Base-by-base conservation (phyloP, 768 basidiomycete species). In the Lentinula boryana region DNA sequence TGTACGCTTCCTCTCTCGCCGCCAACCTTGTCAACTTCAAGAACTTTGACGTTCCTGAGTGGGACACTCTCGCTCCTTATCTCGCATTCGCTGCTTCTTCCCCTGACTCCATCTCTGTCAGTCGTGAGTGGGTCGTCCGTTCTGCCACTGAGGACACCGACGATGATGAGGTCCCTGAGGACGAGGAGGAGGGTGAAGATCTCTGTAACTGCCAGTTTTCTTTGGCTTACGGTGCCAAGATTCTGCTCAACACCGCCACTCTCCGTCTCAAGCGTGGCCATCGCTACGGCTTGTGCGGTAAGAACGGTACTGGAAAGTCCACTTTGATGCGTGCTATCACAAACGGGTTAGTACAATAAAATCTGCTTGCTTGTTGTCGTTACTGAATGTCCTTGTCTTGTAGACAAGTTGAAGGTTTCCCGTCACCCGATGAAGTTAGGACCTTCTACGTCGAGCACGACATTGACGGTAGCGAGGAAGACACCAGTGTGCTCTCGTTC, bases 381-480 rank as follows among this genome's bases (percentile, higher is more conserved):
- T 68, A 63, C 66, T 71, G 70, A 62, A 67, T 77, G 64, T 77
- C 71, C 65, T 68, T 64, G 36, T 38, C 23, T 12, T 62, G 7
- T 59, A 79, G 80, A 62, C 95, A 98, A 78, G 95, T 98, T 68
- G 95, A 98, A 70, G 95, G 95, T 68, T 98, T 98, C 89, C 95
- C 95, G 12, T 95, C 95, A 18, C 93, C 94, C 60, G 92, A 95
- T 57, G 89, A 95, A 71, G 95, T 98, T 72, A 93, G 95, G 74
- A 98, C 95, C 63, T 98, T 96, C 87, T 98, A 97, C 78, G 95
- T 98, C 72, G 95, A 96, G 82, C 95, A 98, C 82, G 95, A 98
- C 73, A 97, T 98, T 66, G 95, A 98, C 69, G 95, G 95, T 53
- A 89, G 86, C 71, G 95, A 97, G 75, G 95, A 85, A 63, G 91